Conservation (phyloP, 2,329 filamentous ascomycete genomes). For the Phyllachora maydis region DNA sequence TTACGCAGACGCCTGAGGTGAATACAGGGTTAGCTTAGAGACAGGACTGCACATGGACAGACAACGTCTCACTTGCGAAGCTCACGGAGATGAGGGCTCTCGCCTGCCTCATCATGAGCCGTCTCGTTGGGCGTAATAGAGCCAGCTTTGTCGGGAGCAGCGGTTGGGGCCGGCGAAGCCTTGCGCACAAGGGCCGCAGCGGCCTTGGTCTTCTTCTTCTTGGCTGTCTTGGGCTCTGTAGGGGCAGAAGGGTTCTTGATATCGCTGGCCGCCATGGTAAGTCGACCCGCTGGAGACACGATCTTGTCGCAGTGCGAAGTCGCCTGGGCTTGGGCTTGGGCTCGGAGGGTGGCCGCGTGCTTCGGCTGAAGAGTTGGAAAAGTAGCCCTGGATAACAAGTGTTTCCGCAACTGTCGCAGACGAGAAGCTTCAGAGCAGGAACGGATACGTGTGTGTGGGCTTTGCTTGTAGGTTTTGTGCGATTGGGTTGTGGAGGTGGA, state of each 20-base stretch:
- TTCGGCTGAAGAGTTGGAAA: no score
- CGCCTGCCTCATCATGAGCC: constrained; percentile 36
- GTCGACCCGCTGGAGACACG: no score
- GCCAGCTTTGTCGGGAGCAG: constrained; percentile 24
- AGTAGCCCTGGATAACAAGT: no score
- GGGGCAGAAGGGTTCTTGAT: constrained; percentile 41
- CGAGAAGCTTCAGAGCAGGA: no score
- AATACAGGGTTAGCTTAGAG: background rate
- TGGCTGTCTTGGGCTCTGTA: constrained; percentile 42
- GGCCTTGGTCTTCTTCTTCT: constrained; percentile 46
- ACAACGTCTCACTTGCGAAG: constrained; percentile 64
- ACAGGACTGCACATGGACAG: background rate
- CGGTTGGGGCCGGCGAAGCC: no score
- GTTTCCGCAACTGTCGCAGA: no score
- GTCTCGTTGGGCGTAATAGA: constrained; percentile 25
- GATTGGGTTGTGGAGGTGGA: no score
- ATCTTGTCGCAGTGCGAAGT: background rate
- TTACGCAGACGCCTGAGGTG: constrained; percentile 63
- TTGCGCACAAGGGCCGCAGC: constrained; percentile 25
- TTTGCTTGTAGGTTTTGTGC: no score
- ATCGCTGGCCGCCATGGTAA: constrained; percentile 42
- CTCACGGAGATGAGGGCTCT: constrained; percentile 70
- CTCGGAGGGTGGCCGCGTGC: no score
- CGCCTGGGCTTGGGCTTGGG: no score
- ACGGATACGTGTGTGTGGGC: no score